Evolutionary conservation across 2,329 filamentous ascomycete species (phyloP).

Genomic region (Fusarium concolor): DNA sequence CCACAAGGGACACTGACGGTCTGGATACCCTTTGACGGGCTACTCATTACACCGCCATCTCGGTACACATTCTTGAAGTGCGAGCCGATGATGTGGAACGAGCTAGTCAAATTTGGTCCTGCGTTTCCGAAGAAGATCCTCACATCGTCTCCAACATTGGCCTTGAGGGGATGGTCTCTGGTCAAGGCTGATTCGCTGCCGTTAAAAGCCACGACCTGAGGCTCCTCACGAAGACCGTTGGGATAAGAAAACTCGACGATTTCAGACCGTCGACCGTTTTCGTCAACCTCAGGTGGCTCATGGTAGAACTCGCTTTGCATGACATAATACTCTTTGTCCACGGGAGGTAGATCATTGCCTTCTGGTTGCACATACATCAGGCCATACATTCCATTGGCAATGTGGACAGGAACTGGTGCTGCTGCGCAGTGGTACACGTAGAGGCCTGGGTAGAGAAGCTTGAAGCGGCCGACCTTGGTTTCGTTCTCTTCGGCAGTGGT

Average conservation of each 20-base stretch:
- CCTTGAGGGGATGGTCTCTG: slow-evolving; percentile 21
- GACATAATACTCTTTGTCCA: slow-evolving; percentile 31
- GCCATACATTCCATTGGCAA: slow-evolving; percentile 1
- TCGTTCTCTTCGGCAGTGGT: slow-evolving; percentile 29
- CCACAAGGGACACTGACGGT: slow-evolving; percentile 19
- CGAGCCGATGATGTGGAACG: slow-evolving; percentile 25
- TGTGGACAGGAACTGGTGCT: not conserved
- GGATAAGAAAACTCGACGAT: slow-evolving; percentile 29
- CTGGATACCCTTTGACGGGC: slow-evolving; percentile 14
- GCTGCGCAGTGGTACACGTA: slow-evolving; percentile 18
- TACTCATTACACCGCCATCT: slow-evolving; percentile 15
- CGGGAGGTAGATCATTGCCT: slow-evolving; percentile 1
- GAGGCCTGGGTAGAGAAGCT: slow-evolving; percentile 24
- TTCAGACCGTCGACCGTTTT: slow-evolving; percentile 19
- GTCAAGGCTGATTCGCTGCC: slow-evolving; percentile 24
- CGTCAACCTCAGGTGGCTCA: slow-evolving; percentile 24
- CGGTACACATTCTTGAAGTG: slow-evolving; percentile 26
- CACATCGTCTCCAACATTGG: slow-evolving; percentile 15
- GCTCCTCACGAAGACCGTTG: slow-evolving; percentile 6
- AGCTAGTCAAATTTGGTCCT: slow-evolving; percentile 26
- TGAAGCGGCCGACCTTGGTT: slow-evolving; percentile 25
- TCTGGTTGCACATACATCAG: slow-evolving; percentile 29
- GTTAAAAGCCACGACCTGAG: slow-evolving; percentile 2
- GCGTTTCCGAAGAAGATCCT: slow-evolving; percentile 30
- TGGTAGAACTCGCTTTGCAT: slow-evolving; percentile 36